Base-by-base conservation (phyloP, 208 protist species). In the Angomonas deanei region DNA sequence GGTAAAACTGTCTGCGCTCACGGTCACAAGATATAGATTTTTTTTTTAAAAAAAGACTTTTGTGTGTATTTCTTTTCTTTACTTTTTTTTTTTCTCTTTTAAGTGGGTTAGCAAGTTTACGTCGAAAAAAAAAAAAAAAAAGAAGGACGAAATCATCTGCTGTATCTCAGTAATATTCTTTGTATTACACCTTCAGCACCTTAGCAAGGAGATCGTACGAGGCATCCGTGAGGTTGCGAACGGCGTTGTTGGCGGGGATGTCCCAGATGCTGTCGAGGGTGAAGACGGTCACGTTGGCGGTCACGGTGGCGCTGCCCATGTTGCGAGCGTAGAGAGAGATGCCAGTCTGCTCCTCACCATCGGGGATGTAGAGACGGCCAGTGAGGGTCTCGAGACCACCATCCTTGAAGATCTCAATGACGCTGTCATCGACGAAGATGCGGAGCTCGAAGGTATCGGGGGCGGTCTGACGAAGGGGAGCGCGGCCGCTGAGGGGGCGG, bases 361-460 rank as follows among this genome's bases (percentile, higher is more conserved):
- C 48, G 21, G 49, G 61, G 42, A 66, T 49, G 61, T 66, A 66
- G 19, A 66, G 33, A 4, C 61, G 61, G 6, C 48, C 61, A 4
- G 61, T 57, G 3, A 64, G 28, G 55, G 66, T 57, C 62, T 78
- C 64, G 53, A 78, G 47, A 0, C 54, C 64, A 30, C 66, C 55
- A 48, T 72, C 52, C 57, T 66, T 49, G 66, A 72, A 59, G 57
- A 78, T 34, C 58, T 78, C 61, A 2, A 66, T 26, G 24, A 66
- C 61, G 26, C 61, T 66, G 46, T 34, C 61, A 28, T 66, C 61
- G 30, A 66, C 61, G 28, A 66, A 57, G 17, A 66, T 49, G 48
- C 47, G 61, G 19, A 66, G 33, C 15, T 8, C 30, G 19, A 66
- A 34, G 49, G 31, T 42, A 27, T 67, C 72, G 4, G 66, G 26